These are phyloP conservation scores for Pontederia paniculata DNA, from an alignment of 176 grass and related monocot genomes.

Conservation along the genomic window DNA sequence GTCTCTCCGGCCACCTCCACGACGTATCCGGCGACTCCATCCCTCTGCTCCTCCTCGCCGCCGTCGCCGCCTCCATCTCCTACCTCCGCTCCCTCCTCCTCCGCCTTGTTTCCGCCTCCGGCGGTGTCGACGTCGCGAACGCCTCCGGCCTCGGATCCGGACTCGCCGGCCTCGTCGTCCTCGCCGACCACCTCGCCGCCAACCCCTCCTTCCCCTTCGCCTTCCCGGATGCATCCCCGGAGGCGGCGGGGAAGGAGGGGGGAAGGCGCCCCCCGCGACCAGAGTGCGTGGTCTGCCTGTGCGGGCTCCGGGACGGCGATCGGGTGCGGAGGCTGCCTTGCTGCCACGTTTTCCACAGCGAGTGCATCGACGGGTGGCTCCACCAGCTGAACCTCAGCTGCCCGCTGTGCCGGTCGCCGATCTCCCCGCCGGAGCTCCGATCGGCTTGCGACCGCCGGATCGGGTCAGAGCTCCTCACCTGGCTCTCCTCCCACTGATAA, in stretches of 20 bases:
- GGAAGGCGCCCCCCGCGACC: neutral
- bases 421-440: neutral
- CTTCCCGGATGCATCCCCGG: neutral
- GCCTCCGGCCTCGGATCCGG: conserved; percentile 6
- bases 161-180: conserved; percentile 18
- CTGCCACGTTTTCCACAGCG: conserved; percentile 18
- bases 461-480: conserved; percentile 20
- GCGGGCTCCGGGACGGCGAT: conserved; percentile 13
- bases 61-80: conserved; percentile 7
- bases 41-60: conserved; percentile 11
- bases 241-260: too few species aligned
- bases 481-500: conserved; percentile 15
- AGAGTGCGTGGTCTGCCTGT: conserved; percentile 15
- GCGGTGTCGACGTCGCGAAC: neutral
- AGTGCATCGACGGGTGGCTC: conserved; percentile 24
- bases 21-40: conserved; percentile 25
- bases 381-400: conserved; percentile 7
- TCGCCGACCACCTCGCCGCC: conserved; percentile 21
- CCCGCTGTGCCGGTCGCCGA: conserved; percentile 18
- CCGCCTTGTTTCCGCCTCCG: neutral
- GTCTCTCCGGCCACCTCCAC: conserved; percentile 13
- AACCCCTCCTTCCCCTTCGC: neutral
- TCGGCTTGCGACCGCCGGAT: conserved; percentile 8
- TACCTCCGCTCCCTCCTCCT: conserved; percentile 17
- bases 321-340: conserved; percentile 19